Evolutionary conservation across 192 early-diverging fungal species (phyloP).

Genomic region (Haplosporangium gracile): DNA sequence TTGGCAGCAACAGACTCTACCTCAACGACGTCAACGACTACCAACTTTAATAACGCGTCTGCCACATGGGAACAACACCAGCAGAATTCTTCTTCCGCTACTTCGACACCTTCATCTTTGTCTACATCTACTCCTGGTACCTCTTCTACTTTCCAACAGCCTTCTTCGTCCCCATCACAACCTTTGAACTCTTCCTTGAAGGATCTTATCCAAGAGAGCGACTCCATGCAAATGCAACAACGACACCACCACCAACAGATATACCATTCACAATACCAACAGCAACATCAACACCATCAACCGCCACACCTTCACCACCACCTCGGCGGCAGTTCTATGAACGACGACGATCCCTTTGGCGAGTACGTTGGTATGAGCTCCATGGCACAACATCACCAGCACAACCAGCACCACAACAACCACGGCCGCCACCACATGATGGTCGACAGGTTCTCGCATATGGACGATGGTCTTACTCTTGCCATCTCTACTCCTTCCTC

Average conservation of each 20-base stretch:
- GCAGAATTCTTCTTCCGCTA: conserved; percentile 4
- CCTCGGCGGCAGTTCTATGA: conserved; percentile 16
- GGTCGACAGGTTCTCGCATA: conserved; percentile 14
- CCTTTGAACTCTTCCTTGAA: conserved; percentile 13
- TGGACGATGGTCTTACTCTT: conserved; percentile 25
- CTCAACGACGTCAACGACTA: conserved; percentile 8
- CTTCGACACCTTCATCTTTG: neutral
- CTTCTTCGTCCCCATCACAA: conserved; percentile 24
- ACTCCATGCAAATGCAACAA: conserved; percentile 20
- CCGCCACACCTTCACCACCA: conserved; percentile 12
- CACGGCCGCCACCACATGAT: conserved; percentile 14
- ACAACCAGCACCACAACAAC: no score
- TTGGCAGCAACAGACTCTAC: conserved; percentile 4
- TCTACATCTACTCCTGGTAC: neutral
- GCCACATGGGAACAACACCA: conserved; percentile 28
- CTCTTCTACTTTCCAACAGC: neutral
- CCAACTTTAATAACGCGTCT: conserved; percentile 23
- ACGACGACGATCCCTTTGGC: conserved; percentile 54
- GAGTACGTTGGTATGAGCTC: conserved; percentile 44
- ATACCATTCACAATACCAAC: conserved; percentile 37
- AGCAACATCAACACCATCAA: conserved; percentile 18
- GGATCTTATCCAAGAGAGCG: conserved; percentile 37
- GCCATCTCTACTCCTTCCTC: neutral
- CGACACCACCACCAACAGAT: conserved; percentile 41
- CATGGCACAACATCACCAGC: conserved; percentile 23